Evolutionary conservation across 1,284 basidiomycete species (phyloP).

Genomic region (Trametes hirsuta): DNA sequence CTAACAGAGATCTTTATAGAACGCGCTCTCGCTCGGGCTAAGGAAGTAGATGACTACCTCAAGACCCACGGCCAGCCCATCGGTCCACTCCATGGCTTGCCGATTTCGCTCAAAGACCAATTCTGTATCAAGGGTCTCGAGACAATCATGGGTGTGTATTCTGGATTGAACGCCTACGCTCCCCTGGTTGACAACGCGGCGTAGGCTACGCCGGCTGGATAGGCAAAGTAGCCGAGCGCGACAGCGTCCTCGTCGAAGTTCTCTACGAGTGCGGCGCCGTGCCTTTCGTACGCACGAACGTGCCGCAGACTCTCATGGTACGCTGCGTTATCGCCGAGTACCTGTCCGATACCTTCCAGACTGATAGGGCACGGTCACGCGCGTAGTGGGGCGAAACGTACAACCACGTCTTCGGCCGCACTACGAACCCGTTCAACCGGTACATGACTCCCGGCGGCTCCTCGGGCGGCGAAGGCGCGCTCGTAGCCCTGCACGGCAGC

Average conservation of each 20-base stretch:
- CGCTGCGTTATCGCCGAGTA: background rate
- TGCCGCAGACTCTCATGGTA: constrained; percentile 50
- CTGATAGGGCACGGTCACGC: background rate
- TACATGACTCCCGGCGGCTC: constrained; percentile 77
- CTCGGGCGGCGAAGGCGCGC: constrained; percentile 79
- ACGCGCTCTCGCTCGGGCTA: constrained; percentile 54
- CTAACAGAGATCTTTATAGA: constrained; percentile 59
- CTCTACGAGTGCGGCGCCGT: constrained; percentile 47
- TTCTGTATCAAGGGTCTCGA: constrained; percentile 55
- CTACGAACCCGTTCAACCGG: constrained; percentile 72
- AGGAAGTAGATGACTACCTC: constrained; percentile 52
- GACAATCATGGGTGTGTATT: constrained; percentile 49
- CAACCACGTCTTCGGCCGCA: constrained; percentile 63
- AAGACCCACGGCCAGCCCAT: constrained; percentile 48
- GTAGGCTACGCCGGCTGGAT: constrained; percentile 71
- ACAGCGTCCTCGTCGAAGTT: constrained; percentile 46
- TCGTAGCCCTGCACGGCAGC: constrained; percentile 76
- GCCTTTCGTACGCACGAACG: constrained; percentile 52
- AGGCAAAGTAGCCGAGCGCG: constrained; percentile 39
- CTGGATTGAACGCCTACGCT: background rate
- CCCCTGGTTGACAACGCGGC: background rate
- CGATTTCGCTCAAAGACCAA: constrained; percentile 66
- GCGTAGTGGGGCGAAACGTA: constrained; percentile 44
- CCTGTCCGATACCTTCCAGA: background rate
- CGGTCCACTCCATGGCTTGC: constrained; percentile 66